Evolutionary conservation across 495 filamentous ascomycete genomes (phyloP).

Genomic region (Cryomyces minteri): DNA sequence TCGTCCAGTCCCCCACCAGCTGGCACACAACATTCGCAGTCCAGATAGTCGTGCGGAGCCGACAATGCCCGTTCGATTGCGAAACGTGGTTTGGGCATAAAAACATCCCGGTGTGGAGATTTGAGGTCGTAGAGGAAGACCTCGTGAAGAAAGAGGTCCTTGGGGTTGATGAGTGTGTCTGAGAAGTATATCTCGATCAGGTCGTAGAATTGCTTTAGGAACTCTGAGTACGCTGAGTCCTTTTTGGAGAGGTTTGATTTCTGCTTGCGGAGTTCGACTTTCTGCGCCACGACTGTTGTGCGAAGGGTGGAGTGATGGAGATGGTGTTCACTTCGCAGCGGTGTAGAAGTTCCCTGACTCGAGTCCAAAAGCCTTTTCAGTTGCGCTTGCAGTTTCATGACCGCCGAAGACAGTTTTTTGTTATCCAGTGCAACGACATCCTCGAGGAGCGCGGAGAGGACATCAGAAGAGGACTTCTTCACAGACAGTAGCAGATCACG

Average conservation of each 20-base stretch:
- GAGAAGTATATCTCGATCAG: slow-evolving; percentile 36
- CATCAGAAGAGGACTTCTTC: slow-evolving; percentile 20
- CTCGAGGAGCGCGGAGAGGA: slow-evolving; percentile 6
- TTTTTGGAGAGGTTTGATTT: slow-evolving; percentile 54
- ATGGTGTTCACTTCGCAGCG: slow-evolving; percentile 59
- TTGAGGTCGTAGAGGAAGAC: slow-evolving; percentile 68
- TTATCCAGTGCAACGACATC: no score
- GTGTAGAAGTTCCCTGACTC: slow-evolving; percentile 16
- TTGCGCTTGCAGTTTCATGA: no score
- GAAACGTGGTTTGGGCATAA: slow-evolving; percentile 59
- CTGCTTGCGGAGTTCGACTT: slow-evolving; percentile 68
- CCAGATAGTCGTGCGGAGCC: slow-evolving; percentile 71
- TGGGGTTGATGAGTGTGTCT: slow-evolving; percentile 33
- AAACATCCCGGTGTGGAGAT: slow-evolving; percentile 61
- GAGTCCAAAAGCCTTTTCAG: slow-evolving; percentile 5
- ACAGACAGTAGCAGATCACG: slow-evolving; percentile 33
- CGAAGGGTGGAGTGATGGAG: slow-evolving; percentile 51
- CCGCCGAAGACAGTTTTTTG: no score
- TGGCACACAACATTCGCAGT: slow-evolving; percentile 45
- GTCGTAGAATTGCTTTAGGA: slow-evolving; percentile 46
- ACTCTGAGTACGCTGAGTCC: slow-evolving; percentile 55
- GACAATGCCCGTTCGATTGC: slow-evolving; percentile 67
- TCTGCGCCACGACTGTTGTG: slow-evolving; percentile 74
- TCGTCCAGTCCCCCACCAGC: slow-evolving; percentile 16
- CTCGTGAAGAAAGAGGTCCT: slow-evolving; percentile 56